Evolutionary conservation across 768 basidiomycete species (phyloP).

Genomic region (Calocera viscosa): DNA sequence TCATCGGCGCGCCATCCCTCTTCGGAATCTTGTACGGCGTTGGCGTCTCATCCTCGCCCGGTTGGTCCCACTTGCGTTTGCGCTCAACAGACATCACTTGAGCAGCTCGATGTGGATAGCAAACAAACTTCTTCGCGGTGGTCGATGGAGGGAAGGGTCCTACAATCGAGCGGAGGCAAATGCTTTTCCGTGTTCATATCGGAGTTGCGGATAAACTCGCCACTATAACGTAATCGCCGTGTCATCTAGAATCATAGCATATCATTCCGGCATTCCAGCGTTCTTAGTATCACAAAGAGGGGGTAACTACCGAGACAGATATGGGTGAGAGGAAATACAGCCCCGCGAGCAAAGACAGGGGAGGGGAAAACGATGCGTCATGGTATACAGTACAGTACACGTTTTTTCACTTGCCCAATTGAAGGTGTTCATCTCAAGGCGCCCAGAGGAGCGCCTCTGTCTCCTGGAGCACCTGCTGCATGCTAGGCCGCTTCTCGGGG

Average conservation of each 20-base stretch:
- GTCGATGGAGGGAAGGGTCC: not conserved
- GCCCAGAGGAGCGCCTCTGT: not conserved
- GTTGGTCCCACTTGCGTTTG: slow-evolving; percentile 72
- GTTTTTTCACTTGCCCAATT: too few relatives aligned
- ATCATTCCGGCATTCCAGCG: not conserved
- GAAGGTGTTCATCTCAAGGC: not conserved
- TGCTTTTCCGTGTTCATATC: not conserved
- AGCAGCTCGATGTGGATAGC: not conserved
- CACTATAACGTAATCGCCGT: not conserved
- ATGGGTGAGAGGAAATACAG: not conserved
- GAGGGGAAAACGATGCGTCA: too few relatives aligned
- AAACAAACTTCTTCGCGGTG: not conserved
- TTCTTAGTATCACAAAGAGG: not conserved
- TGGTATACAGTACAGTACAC: too few relatives aligned
- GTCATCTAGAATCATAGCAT: not conserved
- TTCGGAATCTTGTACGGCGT: slow-evolving; percentile 7
- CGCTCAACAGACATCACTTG: slow-evolving; percentile 11
- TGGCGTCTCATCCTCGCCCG: slow-evolving; percentile 37
- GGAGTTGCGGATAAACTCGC: slow-evolving; percentile 1
- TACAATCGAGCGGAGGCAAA: not conserved
- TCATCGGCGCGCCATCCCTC: slow-evolving; percentile 29
- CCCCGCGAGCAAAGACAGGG: too few relatives aligned
- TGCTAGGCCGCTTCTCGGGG: not conserved
- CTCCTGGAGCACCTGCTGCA: slow-evolving; percentile 5
- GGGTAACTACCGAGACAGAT: not conserved